Conservation (phyloP, 495 filamentous ascomycete species). For the Tuber microsphaerosporum region DNA sequence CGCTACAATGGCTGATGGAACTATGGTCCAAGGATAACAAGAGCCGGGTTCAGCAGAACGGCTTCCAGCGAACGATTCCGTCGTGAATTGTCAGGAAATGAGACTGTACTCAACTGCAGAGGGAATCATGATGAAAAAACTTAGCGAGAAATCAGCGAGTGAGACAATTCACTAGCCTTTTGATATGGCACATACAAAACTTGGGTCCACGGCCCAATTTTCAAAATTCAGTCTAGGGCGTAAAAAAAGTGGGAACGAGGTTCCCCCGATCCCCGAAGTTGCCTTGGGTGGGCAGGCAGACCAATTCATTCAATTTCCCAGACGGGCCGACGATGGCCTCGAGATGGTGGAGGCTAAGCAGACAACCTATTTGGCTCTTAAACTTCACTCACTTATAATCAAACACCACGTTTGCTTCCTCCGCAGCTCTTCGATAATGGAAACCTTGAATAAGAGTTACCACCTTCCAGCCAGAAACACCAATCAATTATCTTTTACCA, state of each 20-base stretch:
- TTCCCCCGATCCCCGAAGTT: conserved; percentile 16
- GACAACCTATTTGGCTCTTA: conserved; percentile 18
- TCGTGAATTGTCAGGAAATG: not conserved
- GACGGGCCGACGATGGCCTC: conserved; percentile 12
- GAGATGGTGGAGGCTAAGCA: conserved; percentile 21
- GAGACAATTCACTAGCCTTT: not conserved
- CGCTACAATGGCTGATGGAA: not conserved
- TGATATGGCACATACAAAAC: not conserved
- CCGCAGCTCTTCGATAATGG: conserved; percentile 14
- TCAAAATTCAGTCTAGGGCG: conserved; percentile 15
- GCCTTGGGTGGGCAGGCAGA: conserved; percentile 16
- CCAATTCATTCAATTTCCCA: conserved; percentile 13
- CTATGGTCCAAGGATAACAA: not conserved
- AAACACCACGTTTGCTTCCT: conserved; percentile 17
- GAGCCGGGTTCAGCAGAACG: not conserved
- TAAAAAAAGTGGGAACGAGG: conserved; percentile 15
- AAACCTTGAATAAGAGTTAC: not conserved
- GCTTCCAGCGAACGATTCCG: not conserved
- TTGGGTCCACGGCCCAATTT: conserved; percentile 14
- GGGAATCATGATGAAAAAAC: not conserved
- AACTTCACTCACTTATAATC: conserved; percentile 15
- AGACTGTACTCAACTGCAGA: not conserved
- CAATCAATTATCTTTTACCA: not conserved
- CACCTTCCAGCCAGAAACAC: not conserved
- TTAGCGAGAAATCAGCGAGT: not conserved